Conservation (phyloP, 805 yeast species). For the Tetrapisispora phaffii region DNA sequence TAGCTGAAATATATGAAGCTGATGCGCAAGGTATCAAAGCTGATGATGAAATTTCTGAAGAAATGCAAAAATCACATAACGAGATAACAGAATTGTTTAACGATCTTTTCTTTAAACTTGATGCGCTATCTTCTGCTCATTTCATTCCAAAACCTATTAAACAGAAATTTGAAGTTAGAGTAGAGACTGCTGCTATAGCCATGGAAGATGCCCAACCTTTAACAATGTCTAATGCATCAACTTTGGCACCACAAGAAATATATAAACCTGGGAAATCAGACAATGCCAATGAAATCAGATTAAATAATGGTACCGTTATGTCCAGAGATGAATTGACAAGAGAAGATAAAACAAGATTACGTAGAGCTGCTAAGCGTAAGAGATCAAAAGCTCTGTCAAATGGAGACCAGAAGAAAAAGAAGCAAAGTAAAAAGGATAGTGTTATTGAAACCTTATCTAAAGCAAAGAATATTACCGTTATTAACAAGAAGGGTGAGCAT, state of each 20-base stretch:
- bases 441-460: slow-evolving; percentile 61
- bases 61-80: slow-evolving; percentile 60
- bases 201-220: slow-evolving; percentile 98
- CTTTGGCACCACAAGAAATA: slow-evolving; percentile 92
- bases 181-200: slow-evolving; percentile 67
- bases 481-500: slow-evolving; percentile 66
- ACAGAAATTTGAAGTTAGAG: slow-evolving; percentile 69
- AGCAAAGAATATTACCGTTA: slow-evolving; percentile 69
- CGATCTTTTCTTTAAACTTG: slow-evolving; percentile 59
- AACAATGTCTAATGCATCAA: slow-evolving; percentile 58
- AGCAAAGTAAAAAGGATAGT: slow-evolving; percentile 47
- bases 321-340: slow-evolving; percentile 73
- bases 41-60: slow-evolving; percentile 47
- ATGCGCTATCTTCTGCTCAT: slow-evolving; percentile 88
- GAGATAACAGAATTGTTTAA: slow-evolving; percentile 64
- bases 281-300: slow-evolving; percentile 50
- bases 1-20: slow-evolving; percentile 88
- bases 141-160: slow-evolving; percentile 86
- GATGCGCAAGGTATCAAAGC: slow-evolving; percentile 51
- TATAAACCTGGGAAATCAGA: slow-evolving; percentile 44
- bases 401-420: slow-evolving; percentile 29
- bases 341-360: slow-evolving; percentile 77
- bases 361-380: slow-evolving; percentile 80
- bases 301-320: slow-evolving; percentile 70
- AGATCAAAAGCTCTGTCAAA: slow-evolving; percentile 42